Conservation (phyloP, 1,284 basidiomycete genomes). For the Rhodotorula sp. region DNA sequence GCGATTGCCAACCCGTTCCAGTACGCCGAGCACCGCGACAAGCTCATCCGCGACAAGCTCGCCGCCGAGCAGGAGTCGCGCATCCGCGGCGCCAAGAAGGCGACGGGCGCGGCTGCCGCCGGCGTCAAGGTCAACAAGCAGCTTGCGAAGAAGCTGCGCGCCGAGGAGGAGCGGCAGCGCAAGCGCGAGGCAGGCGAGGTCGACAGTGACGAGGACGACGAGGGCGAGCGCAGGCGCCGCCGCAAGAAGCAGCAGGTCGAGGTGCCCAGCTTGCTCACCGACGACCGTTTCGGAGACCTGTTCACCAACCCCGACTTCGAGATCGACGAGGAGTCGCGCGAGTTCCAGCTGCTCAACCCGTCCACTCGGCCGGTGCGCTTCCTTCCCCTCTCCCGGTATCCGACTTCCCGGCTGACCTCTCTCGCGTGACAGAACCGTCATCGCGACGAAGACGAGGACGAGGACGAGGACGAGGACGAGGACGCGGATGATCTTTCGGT, state of each 20-base stretch:
- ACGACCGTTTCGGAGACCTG: slow-evolving; percentile 85
- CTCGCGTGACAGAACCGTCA: neutral
- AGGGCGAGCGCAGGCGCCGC: slow-evolving; percentile 49
- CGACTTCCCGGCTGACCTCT: neutral
- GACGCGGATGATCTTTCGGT: slow-evolving; percentile 38
- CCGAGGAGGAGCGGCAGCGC: slow-evolving; percentile 70
- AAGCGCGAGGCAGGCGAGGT: slow-evolving; percentile 50
- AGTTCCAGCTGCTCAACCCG: slow-evolving; percentile 89
- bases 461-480: slow-evolving; percentile 2
- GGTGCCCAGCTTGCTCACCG: slow-evolving; percentile 64
- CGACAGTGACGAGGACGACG: slow-evolving; percentile 27
- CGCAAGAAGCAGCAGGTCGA: slow-evolving; percentile 55
- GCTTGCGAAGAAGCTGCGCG: slow-evolving; percentile 80
- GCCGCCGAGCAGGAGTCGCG: slow-evolving; percentile 90
- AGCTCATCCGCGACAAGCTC: slow-evolving; percentile 80
- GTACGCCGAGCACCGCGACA: slow-evolving; percentile 90
- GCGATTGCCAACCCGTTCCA: slow-evolving; percentile 95
- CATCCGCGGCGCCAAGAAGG: slow-evolving; percentile 69
- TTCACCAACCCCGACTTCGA: slow-evolving; percentile 94
- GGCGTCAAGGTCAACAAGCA: slow-evolving; percentile 81
- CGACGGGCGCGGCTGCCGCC: slow-evolving; percentile 39
- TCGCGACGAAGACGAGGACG: neutral
- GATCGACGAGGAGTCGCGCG: slow-evolving; percentile 82
- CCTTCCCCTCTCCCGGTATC: too few relatives aligned
- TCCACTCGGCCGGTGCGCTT: slow-evolving; percentile 58